A percentile compares a stretch with the other conserved stretches of the same genome.
Evolutionary conservation across 176 grass and related monocot species (phyloP).

Genomic region (Alopecurus myosuroides): DNA sequence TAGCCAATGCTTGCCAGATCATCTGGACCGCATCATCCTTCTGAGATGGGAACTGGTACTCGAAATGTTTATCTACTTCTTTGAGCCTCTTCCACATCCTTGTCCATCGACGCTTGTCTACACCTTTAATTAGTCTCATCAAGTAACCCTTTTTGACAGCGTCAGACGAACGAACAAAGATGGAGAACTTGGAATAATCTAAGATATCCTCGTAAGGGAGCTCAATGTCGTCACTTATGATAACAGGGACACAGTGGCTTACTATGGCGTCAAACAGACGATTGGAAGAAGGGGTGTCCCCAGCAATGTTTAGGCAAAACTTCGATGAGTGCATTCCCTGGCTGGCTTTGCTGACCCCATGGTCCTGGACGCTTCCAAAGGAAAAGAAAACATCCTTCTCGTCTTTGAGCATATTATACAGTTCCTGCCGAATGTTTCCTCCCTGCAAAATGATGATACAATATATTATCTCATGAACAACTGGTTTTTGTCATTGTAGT

Average conservation of each 20-base stretch:
- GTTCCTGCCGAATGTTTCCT: constrained; percentile 71
- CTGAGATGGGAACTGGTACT: constrained; percentile 62
- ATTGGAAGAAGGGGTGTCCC: constrained; percentile 93
- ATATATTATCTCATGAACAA: background rate
- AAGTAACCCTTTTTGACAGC: constrained; percentile 66
- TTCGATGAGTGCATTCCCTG: constrained; percentile 81
- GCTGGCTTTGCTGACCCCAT: constrained; percentile 72
- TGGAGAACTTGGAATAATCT: constrained; percentile 78
- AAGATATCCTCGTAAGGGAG: constrained; percentile 76
- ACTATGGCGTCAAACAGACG: constrained; percentile 82
- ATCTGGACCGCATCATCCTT: constrained; percentile 80
- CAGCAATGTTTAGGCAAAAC: constrained; percentile 84
- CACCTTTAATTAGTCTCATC: constrained; percentile 43
- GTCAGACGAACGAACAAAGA: constrained; percentile 70
- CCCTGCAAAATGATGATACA: constrained; percentile 44
- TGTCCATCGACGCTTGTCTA: constrained; percentile 55
- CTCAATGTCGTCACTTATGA: constrained; percentile 85
- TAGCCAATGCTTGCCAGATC: constrained; percentile 74
- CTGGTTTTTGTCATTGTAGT: background rate
- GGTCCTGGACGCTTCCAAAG: constrained; percentile 78
- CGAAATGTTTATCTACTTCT: constrained; percentile 68
- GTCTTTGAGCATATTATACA: constrained; percentile 71
- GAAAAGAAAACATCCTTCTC: constrained; percentile 77
- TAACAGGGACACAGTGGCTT: constrained; percentile 73
- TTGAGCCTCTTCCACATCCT: constrained; percentile 73